phyloP scores from a whole-genome alignment of 2,329 filamentous ascomycete species.

The Penicillium freii region DNA sequence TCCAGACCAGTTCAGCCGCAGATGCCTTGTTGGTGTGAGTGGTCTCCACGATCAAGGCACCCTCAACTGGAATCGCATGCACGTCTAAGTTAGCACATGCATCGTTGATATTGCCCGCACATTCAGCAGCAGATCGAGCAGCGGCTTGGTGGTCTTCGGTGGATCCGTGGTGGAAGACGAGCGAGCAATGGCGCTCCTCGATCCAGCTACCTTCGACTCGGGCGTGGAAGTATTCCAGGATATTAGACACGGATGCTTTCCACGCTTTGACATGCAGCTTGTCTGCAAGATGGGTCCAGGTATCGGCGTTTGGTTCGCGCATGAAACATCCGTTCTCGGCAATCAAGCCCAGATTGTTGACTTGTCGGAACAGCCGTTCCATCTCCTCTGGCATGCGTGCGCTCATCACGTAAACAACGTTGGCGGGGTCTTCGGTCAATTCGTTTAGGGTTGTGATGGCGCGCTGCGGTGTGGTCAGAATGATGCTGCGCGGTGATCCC shows the following conservation, averaged over 20 bases:
- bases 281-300: slow-evolving; percentile 79
- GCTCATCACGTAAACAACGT: slow-evolving; percentile 92
- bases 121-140: slow-evolving; percentile 78
- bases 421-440: slow-evolving; percentile 72
- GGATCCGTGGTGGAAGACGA: slow-evolving; percentile 86
- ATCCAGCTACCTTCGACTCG: slow-evolving; percentile 84
- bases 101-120: slow-evolving; percentile 92
- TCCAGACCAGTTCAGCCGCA: slow-evolving; percentile 72
- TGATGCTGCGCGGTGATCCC: slow-evolving; percentile 79
- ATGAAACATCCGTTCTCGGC: slow-evolving; percentile 94
- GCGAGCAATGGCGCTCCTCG: slow-evolving; percentile 85
- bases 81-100: slow-evolving; percentile 80
- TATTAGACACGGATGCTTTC: slow-evolving; percentile 79
- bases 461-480: slow-evolving; percentile 80
- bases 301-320: slow-evolving; percentile 63
- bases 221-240: slow-evolving; percentile 85
- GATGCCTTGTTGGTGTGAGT: slow-evolving; percentile 84
- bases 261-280: slow-evolving; percentile 67
- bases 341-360: slow-evolving; percentile 82
- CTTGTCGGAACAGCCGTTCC: slow-evolving; percentile 77
- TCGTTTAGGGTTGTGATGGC: slow-evolving; percentile 81
- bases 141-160: slow-evolving; percentile 75
- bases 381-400: slow-evolving; percentile 83
- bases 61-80: slow-evolving; percentile 76
- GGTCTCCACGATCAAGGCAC: slow-evolving; percentile 79